Base-by-base conservation (phyloP, 257 asterid species). In the Primulina huaijiensis region DNA sequence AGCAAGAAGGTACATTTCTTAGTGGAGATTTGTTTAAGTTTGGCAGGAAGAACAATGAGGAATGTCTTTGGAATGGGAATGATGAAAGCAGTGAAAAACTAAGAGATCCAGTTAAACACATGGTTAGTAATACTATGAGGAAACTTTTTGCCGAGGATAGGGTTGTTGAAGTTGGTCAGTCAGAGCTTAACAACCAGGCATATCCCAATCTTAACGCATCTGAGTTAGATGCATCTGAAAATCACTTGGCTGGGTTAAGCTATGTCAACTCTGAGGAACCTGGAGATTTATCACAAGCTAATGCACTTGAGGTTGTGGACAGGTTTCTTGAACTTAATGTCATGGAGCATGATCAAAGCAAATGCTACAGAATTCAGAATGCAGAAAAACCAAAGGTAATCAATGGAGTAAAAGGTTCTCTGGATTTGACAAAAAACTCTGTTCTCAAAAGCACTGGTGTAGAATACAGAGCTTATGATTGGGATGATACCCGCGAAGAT, bases 231-330 rank as follows among this genome's bases (percentile, higher is more conserved):
- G 75, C 65, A 61, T 69, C 82, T 58, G 86, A 81, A 64, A 62
- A 82, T 72, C 76, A 73, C 71, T 65, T 81, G 82, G 91, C 82
- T 0, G 96, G 95, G 59, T 81, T 93, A 82, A 93, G 99, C 81
- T 91, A 93, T 76, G 77, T 74, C 52, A 66, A 77, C 81, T 90
- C 97, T 76, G 95, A 93, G 84, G 97, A 87, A 78, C 99, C 97
- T 58, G 96, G 97, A 74, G 97, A 91, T 65, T 83, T 80, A 29
- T 85, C 99, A 61, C 97, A 91, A 81, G 92, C 91, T 40, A 73
- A 83, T 80, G 99, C 99, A 57, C 89, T 94, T 73, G 92, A 91
- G 43, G 82, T 82, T 40, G 97, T 94, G 64, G 92, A 91, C 74
- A 88, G 64, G 81, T 86, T 88, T 81, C 89, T 94, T 55, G 85